These are phyloP conservation scores for Coemansia sp. DNA, from an alignment of 192 early-diverging fungal species.

Conservation along the genomic window DNA sequence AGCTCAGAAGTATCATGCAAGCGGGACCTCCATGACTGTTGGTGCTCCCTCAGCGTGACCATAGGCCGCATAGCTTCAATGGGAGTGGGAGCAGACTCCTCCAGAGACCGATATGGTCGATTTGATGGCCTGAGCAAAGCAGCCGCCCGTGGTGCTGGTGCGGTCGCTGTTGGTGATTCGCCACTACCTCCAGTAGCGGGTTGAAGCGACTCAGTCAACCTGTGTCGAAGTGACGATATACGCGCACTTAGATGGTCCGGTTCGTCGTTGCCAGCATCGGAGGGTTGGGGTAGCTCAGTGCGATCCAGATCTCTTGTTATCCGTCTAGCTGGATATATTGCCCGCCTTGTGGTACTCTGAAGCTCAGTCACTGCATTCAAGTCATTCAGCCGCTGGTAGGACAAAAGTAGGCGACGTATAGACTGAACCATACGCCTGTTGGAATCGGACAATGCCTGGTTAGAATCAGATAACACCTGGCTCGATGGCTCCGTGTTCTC, in stretches of 20 bases:
- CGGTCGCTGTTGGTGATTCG: neutral
- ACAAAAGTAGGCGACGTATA: neutral
- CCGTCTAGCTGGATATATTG: neutral
- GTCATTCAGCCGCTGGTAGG: neutral
- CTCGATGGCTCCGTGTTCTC: neutral
- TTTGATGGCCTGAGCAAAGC: neutral
- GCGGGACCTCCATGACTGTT: neutral
- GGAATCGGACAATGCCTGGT: neutral
- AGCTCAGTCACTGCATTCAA: neutral
- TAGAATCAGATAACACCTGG: neutral
- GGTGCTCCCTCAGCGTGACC: neutral
- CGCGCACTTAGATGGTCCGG: neutral
- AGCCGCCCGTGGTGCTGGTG: neutral
- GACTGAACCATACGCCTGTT: neutral
- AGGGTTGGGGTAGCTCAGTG: neutral
- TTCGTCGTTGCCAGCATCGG: neutral
- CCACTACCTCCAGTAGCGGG: neutral
- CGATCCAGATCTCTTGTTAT: neutral
- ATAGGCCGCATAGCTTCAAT: neutral
- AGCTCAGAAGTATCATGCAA: neutral
- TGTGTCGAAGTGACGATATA: neutral
- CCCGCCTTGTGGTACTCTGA: neutral
- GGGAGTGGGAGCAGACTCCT: neutral
- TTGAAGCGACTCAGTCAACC: neutral
- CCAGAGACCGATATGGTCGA: neutral